Evolutionary conservation across 2,329 filamentous ascomycete genomes (phyloP).

Genomic region (Aspergillus fijiensis): DNA sequence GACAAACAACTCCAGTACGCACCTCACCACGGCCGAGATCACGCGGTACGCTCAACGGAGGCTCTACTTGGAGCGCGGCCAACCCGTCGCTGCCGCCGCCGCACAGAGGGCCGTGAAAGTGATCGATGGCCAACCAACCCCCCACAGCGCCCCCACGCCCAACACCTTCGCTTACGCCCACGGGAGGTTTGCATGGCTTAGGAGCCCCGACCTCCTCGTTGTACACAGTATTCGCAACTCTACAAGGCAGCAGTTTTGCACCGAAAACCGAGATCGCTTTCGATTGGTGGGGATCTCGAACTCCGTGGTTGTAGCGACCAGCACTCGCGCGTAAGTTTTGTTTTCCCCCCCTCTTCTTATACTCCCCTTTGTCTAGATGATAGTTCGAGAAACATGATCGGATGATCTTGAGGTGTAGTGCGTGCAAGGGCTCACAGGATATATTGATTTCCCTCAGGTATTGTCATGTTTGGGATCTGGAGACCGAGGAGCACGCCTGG

Average conservation of each 20-base stretch:
- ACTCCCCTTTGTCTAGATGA: background rate
- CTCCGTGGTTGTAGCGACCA: conserved; percentile 21
- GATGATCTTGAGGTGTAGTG: background rate
- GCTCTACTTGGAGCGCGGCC: conserved; percentile 25
- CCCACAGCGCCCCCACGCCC: background rate
- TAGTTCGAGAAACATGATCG: background rate
- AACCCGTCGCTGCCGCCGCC: conserved; percentile 12
- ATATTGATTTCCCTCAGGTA: conserved; percentile 18
- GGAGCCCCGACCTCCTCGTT: conserved; percentile 11
- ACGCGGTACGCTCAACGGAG: conserved; percentile 23
- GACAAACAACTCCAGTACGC: conserved; percentile 4
- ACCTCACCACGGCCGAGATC: conserved; percentile 8
- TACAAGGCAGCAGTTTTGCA: conserved; percentile 18
- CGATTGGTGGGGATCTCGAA: conserved; percentile 21
- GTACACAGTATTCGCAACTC: conserved; percentile 17
- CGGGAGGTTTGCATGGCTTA: conserved; percentile 24
- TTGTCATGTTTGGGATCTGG: conserved; percentile 34
- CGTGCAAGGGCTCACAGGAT: background rate
- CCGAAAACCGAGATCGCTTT: conserved; percentile 24
- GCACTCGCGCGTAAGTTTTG: conserved; percentile 23
- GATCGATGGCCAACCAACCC: background rate
- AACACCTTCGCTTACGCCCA: conserved; percentile 19
- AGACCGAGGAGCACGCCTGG: conserved; percentile 18
- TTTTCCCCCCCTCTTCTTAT: no score
- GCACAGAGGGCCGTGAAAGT: no score